These are phyloP conservation scores for Citrus reticulata DNA, from an alignment of 345 rosid species.

Conservation along the genomic window DNA sequence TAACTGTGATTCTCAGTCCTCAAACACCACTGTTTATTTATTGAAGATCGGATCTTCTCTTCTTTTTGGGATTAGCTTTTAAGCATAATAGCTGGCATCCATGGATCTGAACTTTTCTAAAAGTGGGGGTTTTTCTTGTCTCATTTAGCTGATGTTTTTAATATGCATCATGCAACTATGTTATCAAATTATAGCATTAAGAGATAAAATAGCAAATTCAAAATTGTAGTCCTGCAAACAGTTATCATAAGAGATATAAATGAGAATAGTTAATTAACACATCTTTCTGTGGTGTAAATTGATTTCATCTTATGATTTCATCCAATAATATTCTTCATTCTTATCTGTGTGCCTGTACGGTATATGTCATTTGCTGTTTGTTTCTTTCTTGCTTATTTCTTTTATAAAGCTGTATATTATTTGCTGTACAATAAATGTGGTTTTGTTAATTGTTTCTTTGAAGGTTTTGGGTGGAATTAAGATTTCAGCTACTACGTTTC, in stretches of 20 bases:
- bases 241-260: background rate
- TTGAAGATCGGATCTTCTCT: background rate
- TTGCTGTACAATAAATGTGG: slow-evolving; percentile 3
- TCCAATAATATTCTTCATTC: background rate
- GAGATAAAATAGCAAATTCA: background rate
- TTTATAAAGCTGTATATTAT: background rate
- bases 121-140: background rate
- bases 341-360: background rate
- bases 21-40: background rate
- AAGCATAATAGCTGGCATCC: background rate
- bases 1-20: background rate
- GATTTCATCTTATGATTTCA: background rate
- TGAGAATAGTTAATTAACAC: background rate
- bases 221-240: background rate
- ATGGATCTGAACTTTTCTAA: background rate
- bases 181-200: background rate
- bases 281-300: background rate
- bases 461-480: slow-evolving; percentile 84
- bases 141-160: background rate
- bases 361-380: background rate
- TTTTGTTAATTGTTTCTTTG: slow-evolving; percentile 23
- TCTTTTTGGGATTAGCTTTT: background rate
- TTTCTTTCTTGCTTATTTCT: background rate
- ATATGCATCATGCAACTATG: background rate
- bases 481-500: slow-evolving; percentile 63